These are phyloP conservation scores for Musa itinerans DNA, from an alignment of 176 grass and related monocot species.

Conservation along the genomic window DNA sequence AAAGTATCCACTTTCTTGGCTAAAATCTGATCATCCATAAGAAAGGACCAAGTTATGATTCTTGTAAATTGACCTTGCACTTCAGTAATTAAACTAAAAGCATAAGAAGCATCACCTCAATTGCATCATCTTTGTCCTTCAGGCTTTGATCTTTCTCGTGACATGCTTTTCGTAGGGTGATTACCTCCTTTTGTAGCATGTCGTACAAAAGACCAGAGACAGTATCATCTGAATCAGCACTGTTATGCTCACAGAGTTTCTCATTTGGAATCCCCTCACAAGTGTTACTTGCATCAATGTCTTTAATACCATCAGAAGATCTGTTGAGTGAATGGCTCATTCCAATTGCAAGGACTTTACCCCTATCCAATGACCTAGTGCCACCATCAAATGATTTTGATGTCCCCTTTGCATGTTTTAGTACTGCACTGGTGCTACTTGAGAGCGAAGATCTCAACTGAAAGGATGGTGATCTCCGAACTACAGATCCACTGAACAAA, in stretches of 20 bases:
- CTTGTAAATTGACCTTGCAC: background rate
- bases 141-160: slow-evolving; percentile 86
- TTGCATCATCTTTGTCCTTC: slow-evolving; percentile 92
- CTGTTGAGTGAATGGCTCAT: slow-evolving; percentile 55
- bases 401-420: slow-evolving; percentile 65
- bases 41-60: background rate
- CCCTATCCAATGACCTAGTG: slow-evolving; percentile 45
- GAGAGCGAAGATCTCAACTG: slow-evolving; percentile 61
- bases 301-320: slow-evolving; percentile 42
- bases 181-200: slow-evolving; percentile 83
- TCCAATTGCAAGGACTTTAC: slow-evolving; percentile 38
- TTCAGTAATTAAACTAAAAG: background rate
- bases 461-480: slow-evolving; percentile 76
- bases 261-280: slow-evolving; percentile 42
- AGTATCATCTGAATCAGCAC: slow-evolving; percentile 38
- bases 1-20: slow-evolving; percentile 87
- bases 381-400: slow-evolving; percentile 91
- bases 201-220: slow-evolving; percentile 90
- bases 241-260: slow-evolving; percentile 36
- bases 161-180: slow-evolving; percentile 73
- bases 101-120: slow-evolving; percentile 49
- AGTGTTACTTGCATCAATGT: slow-evolving; percentile 30
- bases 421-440: slow-evolving; percentile 52
- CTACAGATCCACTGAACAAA: slow-evolving; percentile 33
- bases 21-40: slow-evolving; percentile 49